Conservation (phyloP, 2,329 filamentous ascomycete species). For the Aspergillus flavus region DNA sequence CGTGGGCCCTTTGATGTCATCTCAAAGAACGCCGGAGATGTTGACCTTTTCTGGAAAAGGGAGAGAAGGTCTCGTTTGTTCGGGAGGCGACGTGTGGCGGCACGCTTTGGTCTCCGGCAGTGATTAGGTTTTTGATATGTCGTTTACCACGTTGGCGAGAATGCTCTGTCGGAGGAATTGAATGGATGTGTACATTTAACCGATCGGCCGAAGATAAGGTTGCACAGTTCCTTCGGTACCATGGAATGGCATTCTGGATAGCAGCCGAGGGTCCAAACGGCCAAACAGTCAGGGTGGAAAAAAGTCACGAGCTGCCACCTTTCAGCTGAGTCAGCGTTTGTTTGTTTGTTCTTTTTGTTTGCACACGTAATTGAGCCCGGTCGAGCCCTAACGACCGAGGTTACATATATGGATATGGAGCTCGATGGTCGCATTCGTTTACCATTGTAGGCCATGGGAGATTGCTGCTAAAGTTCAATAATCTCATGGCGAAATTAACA, state of each 20-base stretch:
- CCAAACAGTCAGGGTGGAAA: too few relatives aligned
- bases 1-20: constrained; percentile 1
- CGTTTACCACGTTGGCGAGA: not conserved
- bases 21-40: not conserved
- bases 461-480: not conserved
- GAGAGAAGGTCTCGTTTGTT: not conserved
- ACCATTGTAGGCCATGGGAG: not conserved
- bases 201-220: not conserved
- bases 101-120: not conserved
- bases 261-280: too few relatives aligned
- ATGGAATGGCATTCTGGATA: too few relatives aligned
- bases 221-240: not conserved
- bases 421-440: not conserved
- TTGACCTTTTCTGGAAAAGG: not conserved
- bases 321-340: not conserved
- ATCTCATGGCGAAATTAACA: not conserved
- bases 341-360: not conserved
- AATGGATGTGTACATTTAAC: not conserved
- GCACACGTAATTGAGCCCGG: not conserved
- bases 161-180: not conserved
- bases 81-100: not conserved
- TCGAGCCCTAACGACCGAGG: not conserved
- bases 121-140: not conserved
- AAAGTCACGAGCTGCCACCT: not conserved
- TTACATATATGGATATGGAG: not conserved